phyloP scores from a whole-genome alignment of 116 monocot genomes.

The Zostera marina region DNA sequence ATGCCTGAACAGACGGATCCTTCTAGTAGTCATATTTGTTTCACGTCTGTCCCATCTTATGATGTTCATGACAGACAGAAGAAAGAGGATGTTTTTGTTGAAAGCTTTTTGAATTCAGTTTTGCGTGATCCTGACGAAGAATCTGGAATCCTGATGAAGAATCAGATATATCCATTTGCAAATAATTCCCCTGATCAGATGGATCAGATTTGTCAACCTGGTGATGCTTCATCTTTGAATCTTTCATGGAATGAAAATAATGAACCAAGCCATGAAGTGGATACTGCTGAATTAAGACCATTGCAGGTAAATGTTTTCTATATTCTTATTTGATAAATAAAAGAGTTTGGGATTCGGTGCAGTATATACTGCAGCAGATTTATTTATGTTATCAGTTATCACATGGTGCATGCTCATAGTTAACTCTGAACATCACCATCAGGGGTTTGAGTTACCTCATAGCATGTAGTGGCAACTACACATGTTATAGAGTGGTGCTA shows the following conservation, averaged over 20 bases:
- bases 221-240: background rate
- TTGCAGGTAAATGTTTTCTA: background rate
- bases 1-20: background rate
- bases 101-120: slow-evolving; percentile 8
- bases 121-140: slow-evolving; percentile 11
- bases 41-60: background rate
- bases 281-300: background rate
- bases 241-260: background rate
- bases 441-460: too few species aligned
- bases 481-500: too few species aligned
- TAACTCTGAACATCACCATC: too few species aligned
- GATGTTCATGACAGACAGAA: background rate
- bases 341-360: background rate
- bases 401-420: too few species aligned
- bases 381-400: too few species aligned
- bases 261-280: background rate
- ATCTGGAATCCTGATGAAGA: too few species aligned
- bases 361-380: too few species aligned
- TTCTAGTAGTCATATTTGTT: background rate
- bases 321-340: background rate
- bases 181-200: background rate
- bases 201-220: background rate
- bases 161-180: background rate
- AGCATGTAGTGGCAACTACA: too few species aligned
- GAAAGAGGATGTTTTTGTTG: slow-evolving; percentile 2